Evolutionary conservation across 768 basidiomycete species (phyloP).

Genomic region (Cubamyces lactineus): DNA sequence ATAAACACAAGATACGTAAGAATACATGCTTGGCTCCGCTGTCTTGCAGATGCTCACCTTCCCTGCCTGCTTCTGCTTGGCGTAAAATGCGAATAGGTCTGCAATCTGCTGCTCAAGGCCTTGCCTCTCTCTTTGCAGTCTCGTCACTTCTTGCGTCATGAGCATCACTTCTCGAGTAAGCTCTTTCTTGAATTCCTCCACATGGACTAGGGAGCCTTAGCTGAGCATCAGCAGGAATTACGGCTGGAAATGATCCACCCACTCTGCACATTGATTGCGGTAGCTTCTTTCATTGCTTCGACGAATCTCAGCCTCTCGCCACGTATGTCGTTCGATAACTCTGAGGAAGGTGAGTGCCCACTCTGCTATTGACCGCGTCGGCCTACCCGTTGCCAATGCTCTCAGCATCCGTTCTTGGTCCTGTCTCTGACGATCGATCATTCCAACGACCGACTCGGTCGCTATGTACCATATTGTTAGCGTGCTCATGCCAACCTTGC

Average conservation of each 20-base stretch:
- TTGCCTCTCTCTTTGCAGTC: conserved; percentile 67
- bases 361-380: conserved; percentile 17
- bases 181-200: conserved; percentile 87
- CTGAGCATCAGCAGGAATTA: conserved; percentile 18
- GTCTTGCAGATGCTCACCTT: conserved; percentile 5
- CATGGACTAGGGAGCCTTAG: conserved; percentile 56
- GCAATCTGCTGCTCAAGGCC: conserved; percentile 70
- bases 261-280: conserved; percentile 85
- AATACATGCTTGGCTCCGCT: neutral
- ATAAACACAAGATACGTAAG: neutral
- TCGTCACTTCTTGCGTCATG: conserved; percentile 75
- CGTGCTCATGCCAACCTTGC: neutral
- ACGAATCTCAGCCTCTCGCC: conserved; percentile 86
- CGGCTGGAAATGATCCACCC: neutral
- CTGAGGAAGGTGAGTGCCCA: conserved; percentile 39
- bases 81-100: conserved; percentile 72
- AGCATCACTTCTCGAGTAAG: conserved; percentile 72
- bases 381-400: conserved; percentile 74
- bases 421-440: conserved; percentile 70
- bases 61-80: conserved; percentile 58
- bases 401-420: conserved; percentile 75
- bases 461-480: conserved; percentile 39
- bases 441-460: conserved; percentile 56
- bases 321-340: conserved; percentile 81
- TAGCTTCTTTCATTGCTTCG: conserved; percentile 95